Evolutionary conservation across 2,329 filamentous ascomycete genomes (phyloP).

Genomic region (Endoconidiophora polonica): DNA sequence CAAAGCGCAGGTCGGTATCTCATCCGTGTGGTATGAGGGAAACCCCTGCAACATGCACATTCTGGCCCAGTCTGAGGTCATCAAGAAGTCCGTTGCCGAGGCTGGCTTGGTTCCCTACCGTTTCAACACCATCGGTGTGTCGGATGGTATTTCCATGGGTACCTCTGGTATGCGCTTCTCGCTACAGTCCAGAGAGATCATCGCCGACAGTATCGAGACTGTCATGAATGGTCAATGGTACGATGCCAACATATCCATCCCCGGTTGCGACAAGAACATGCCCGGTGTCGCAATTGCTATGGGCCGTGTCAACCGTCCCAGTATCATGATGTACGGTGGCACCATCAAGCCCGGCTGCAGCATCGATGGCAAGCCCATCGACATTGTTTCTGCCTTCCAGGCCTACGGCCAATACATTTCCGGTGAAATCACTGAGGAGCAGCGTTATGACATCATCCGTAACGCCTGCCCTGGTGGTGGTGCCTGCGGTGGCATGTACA

Average conservation of each 20-base stretch:
- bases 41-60: slow-evolving; percentile 99
- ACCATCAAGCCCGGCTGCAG: slow-evolving; percentile 86
- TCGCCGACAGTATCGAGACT: slow-evolving; percentile 95
- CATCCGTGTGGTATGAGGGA: slow-evolving; percentile 92
- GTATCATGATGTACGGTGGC: slow-evolving; percentile 94
- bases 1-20: slow-evolving; percentile 95
- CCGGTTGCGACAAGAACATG: slow-evolving; percentile 99
- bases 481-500: slow-evolving; percentile 66
- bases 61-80: slow-evolving; percentile 67
- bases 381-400: slow-evolving; percentile 86
- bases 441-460: slow-evolving; percentile 87
- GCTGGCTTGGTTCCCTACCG: slow-evolving; percentile 83
- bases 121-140: slow-evolving; percentile 98
- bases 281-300: slow-evolving; percentile 83
- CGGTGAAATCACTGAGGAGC: slow-evolving; percentile 77
- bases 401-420: slow-evolving; percentile 90
- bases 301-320: slow-evolving; percentile 84
- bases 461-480: slow-evolving; percentile 54
- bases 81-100: slow-evolving; percentile 43
- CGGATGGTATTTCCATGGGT: slow-evolving; percentile 95
- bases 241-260: slow-evolving; percentile 90
- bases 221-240: slow-evolving; percentile 99
- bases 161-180: slow-evolving; percentile 94
- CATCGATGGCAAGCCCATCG: slow-evolving; percentile 78
- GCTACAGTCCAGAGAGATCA: slow-evolving; percentile 86